Conservation (phyloP, 306 rosid genomes). For the Luffa acutangula region DNA sequence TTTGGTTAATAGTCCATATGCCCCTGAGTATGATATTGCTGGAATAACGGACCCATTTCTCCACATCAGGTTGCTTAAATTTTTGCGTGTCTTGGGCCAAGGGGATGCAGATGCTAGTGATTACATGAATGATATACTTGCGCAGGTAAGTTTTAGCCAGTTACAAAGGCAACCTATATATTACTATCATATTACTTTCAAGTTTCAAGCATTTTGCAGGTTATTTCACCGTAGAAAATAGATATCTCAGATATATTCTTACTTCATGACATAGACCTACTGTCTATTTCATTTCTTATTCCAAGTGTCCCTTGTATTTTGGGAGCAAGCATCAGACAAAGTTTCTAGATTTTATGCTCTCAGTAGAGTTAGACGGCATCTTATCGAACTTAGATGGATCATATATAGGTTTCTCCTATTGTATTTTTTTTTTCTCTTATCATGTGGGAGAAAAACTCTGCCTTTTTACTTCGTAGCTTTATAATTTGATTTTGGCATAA, state of each 20-base stretch:
- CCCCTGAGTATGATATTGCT: conserved; percentile 93
- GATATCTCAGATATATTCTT: background rate
- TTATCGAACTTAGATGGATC: background rate
- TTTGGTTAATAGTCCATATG: conserved; percentile 78
- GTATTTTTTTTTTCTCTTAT: background rate
- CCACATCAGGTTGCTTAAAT: conserved; percentile 81
- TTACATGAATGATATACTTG: conserved; percentile 95
- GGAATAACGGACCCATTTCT: conserved; percentile 98
- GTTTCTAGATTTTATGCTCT: background rate
- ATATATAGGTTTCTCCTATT: background rate
- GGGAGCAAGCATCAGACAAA: background rate
- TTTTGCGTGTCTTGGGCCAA: conserved; percentile 84
- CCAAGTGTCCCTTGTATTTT: background rate
- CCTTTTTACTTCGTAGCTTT: background rate
- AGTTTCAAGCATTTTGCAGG: background rate
- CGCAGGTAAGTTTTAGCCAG: conserved; percentile 56
- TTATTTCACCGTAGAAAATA: background rate
- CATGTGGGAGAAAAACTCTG: background rate
- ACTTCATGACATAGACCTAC: background rate
- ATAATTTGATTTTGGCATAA: background rate
- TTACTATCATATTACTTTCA: background rate
- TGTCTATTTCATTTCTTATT: background rate
- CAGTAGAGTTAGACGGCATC: background rate
- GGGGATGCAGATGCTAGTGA: conserved; percentile 93
- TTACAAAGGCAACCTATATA: background rate